Conservation (phyloP, 345 rosid species). For the Syzygium aromaticum region DNA sequence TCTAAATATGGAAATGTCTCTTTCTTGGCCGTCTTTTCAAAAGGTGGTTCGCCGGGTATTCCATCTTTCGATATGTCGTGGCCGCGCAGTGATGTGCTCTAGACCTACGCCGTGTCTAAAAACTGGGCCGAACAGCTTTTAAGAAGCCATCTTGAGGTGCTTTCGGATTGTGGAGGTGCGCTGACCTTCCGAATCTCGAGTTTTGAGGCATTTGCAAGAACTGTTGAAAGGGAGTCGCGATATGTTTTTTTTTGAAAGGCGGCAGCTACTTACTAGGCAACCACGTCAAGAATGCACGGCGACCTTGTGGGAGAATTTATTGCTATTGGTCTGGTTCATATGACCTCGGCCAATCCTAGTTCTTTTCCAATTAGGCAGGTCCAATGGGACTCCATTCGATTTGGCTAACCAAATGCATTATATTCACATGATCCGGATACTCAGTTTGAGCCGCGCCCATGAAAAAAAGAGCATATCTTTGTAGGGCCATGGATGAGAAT, state of each 20-base stretch:
- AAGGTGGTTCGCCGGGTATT: accelerated
- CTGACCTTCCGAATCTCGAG: not conserved
- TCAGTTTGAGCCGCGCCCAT: accelerated
- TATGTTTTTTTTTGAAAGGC: accelerated
- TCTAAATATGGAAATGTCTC: not conserved
- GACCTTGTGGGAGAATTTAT: too few species aligned
- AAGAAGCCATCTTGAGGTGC: not conserved
- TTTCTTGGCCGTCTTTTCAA: not conserved
- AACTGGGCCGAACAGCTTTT: not conserved
- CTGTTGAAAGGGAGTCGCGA: not conserved
- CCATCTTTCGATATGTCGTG: not conserved
- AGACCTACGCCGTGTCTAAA: not conserved
- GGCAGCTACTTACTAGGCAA: accelerated
- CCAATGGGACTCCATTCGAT: not conserved
- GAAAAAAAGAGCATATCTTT: not conserved
- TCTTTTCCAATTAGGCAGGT: not conserved
- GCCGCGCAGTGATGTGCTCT: not conserved
- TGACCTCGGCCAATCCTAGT: not conserved
- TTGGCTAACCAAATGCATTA: not conserved
- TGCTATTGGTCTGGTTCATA: not conserved
- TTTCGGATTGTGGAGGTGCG: not conserved
- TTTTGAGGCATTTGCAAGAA: not conserved
- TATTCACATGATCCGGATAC: not conserved
- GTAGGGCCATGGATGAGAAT: not conserved
- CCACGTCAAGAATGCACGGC: too few species aligned